These are phyloP conservation scores for Cynanchum wilfordii DNA, from an alignment of 257 asterid genomes.

Conservation along the genomic window DNA sequence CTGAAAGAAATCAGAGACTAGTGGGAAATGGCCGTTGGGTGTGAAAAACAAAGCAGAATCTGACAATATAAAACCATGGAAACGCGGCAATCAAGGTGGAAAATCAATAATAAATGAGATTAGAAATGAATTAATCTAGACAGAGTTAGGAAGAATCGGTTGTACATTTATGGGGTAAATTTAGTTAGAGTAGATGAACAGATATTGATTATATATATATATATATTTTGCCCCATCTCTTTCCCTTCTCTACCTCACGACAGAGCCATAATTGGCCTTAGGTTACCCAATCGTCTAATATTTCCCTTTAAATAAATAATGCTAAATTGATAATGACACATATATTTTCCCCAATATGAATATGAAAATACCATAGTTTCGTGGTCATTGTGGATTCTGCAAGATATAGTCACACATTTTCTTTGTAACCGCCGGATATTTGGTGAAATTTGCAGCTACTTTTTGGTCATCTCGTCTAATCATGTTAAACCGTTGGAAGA, in stretches of 20 bases:
- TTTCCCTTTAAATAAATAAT: no score
- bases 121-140: neutral
- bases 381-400: no score
- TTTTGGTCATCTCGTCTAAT: no score
- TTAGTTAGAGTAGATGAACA: conserved; percentile 33
- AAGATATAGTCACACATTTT: no score
- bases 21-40: neutral
- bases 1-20: neutral
- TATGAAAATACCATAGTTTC: no score
- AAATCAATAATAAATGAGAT: neutral
- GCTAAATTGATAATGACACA: no score
- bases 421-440: no score
- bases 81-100: neutral
- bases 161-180: conserved; percentile 18
- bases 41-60: neutral
- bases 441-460: no score
- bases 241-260: neutral
- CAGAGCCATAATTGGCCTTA: neutral
- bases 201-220: neutral
- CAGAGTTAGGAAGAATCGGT: conserved; percentile 23
- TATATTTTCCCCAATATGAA: no score
- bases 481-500: no score
- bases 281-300: neutral
- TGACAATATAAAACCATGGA: neutral
- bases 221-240: neutral